Conservation (phyloP, 2,329 filamentous ascomycete species). For the Fusarium torulosum region DNA sequence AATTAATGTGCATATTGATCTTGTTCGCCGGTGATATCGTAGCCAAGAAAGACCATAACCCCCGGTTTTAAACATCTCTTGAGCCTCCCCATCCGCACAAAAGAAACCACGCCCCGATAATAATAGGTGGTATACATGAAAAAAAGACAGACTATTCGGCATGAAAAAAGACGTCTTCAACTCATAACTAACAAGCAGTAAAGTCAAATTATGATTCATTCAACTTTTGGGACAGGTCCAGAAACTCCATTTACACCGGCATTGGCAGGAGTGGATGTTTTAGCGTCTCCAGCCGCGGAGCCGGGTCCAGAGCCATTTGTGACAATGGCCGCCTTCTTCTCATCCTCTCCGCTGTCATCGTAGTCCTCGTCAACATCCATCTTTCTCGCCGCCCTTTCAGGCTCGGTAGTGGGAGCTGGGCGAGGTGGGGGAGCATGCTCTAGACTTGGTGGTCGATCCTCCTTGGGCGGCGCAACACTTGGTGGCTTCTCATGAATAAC, state of each 20-base stretch:
- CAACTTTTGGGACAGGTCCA: slow-evolving; percentile 60
- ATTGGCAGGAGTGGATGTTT: slow-evolving; percentile 62
- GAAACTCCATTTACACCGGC: slow-evolving; percentile 61
- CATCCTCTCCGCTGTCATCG: slow-evolving; percentile 92
- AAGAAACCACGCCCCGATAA: slow-evolving; percentile 35
- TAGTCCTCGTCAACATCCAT: slow-evolving; percentile 99
- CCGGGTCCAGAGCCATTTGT: slow-evolving; percentile 61
- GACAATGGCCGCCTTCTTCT: slow-evolving; percentile 68
- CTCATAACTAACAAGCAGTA: slow-evolving; percentile 39
- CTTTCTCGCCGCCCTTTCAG: slow-evolving; percentile 85
- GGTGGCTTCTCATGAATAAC: slow-evolving; percentile 64
- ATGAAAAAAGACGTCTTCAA: slow-evolving; percentile 40
- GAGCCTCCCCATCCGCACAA: slow-evolving; percentile 39
- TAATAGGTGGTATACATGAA: slow-evolving; percentile 43
- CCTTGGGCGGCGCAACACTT: slow-evolving; percentile 59
- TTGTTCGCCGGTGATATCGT: slow-evolving; percentile 48
- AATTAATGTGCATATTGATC: slow-evolving; percentile 45
- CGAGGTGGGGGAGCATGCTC: slow-evolving; percentile 55
- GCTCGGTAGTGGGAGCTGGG: slow-evolving; percentile 72
- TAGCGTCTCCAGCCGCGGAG: slow-evolving; percentile 64
- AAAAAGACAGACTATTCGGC: slow-evolving; percentile 37
- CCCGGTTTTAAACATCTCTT: slow-evolving; percentile 40
- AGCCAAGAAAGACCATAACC: slow-evolving; percentile 49
- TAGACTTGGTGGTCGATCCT: slow-evolving; percentile 66
- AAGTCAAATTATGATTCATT: slow-evolving; percentile 50